A percentile compares a stretch with the other conserved stretches of the same genome.
Conservation (phyloP, 192 early-diverging fungal species). For the Coemansia sp. region DNA sequence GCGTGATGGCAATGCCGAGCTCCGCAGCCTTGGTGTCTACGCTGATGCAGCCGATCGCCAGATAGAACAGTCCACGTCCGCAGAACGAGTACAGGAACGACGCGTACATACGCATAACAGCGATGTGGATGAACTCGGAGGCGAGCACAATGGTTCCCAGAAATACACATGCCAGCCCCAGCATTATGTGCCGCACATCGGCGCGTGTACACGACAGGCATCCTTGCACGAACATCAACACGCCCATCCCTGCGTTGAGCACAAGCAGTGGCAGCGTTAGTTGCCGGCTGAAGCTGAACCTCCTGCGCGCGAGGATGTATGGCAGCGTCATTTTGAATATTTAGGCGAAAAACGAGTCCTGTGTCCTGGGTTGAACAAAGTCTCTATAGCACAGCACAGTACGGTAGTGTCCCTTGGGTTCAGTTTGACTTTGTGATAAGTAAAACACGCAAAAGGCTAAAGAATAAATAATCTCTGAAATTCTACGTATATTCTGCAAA, state of each 20-base stretch:
- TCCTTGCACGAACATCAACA: slow-evolving; percentile 36
- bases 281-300: slow-evolving; percentile 19
- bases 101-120: slow-evolving; percentile 39
- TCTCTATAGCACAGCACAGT: no score
- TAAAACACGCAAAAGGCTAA: no score
- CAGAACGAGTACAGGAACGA: slow-evolving; percentile 44
- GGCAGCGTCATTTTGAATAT: slow-evolving; percentile 42
- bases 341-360: no score
- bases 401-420: no score
- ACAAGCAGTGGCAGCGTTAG: slow-evolving; percentile 24
- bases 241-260: slow-evolving; percentile 21
- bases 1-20: slow-evolving; percentile 32
- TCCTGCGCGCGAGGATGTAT: slow-evolving; percentile 41
- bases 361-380: no score
- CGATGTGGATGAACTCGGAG: slow-evolving; percentile 39
- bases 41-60: slow-evolving; percentile 30
- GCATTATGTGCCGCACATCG: slow-evolving; percentile 47
- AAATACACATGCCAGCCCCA: slow-evolving; percentile 34
- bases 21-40: slow-evolving; percentile 14
- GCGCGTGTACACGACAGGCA: slow-evolving; percentile 28
- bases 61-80: slow-evolving; percentile 44
- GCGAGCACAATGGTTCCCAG: slow-evolving; percentile 13
- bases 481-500: no score
- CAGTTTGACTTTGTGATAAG: no score
- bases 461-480: no score